Evolutionary conservation across 2,329 filamentous ascomycete genomes (phyloP).

Genomic region (Ambrosiella beaveri): DNA sequence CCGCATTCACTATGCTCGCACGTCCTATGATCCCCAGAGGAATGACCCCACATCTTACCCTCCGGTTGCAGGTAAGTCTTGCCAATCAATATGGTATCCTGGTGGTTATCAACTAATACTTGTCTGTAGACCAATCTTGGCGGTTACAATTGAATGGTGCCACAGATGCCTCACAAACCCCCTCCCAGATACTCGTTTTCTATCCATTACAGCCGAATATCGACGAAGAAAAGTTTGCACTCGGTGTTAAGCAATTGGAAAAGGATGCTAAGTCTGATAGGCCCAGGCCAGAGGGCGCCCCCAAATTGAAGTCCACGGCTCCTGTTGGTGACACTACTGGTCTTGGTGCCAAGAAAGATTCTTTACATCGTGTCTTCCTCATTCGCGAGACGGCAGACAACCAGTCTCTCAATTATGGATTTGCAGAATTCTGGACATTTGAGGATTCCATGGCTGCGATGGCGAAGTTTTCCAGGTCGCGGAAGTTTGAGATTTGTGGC

Average conservation of each 20-base stretch:
- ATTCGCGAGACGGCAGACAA: conserved; percentile 55
- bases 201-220: conserved; percentile 53
- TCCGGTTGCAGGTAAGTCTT: neutral
- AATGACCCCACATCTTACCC: neutral
- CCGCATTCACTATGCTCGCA: conserved; percentile 26
- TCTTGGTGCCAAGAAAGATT: conserved; percentile 53
- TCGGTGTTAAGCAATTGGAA: conserved; percentile 58
- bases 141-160: conserved; percentile 25
- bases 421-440: conserved; percentile 64
- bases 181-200: conserved; percentile 62
- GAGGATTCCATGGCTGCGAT: conserved; percentile 62
- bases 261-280: conserved; percentile 28
- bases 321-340: conserved; percentile 38
- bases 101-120: neutral
- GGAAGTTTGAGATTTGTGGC: conserved; percentile 63
- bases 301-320: conserved; percentile 42
- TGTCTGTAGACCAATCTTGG: conserved; percentile 17
- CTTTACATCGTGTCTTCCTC: conserved; percentile 59
- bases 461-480: conserved; percentile 50
- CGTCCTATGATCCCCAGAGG: conserved; percentile 17
- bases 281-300: conserved; percentile 22
- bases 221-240: conserved; percentile 54
- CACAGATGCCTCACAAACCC: conserved; percentile 33
- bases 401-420: conserved; percentile 65
- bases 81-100: neutral